phyloP scores from a whole-genome alignment of 768 basidiomycete genomes.

The Boletus subparvulus region DNA sequence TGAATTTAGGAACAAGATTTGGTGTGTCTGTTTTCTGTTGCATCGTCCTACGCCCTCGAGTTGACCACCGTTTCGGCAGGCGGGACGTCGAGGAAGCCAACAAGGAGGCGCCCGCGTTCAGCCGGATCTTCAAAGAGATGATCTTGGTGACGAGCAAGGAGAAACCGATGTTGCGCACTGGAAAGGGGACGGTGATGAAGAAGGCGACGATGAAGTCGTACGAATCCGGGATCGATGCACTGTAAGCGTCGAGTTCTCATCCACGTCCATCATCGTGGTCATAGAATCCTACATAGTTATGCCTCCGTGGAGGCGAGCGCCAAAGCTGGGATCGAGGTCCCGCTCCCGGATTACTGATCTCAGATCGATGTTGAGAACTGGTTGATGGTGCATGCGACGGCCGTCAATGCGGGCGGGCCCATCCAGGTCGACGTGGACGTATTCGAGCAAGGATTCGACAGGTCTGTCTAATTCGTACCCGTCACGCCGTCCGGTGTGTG shows the following conservation, averaged over 20 bases:
- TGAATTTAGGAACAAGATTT: constrained; percentile 38
- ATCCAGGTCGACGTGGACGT: constrained; percentile 18
- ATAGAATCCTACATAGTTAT: too few relatives aligned
- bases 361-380: constrained; percentile 23
- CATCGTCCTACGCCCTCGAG: too few relatives aligned
- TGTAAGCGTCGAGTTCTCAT: constrained; percentile 31
- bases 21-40: constrained; percentile 24
- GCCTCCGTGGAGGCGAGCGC: too few relatives aligned
- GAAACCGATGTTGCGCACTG: constrained; percentile 45
- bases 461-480: constrained; percentile 14
- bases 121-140: constrained; percentile 53
- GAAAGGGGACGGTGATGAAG: constrained; percentile 47
- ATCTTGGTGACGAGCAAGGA: constrained; percentile 42
- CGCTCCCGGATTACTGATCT: constrained; percentile 27
- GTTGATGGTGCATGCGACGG: constrained; percentile 25
- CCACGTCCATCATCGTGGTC: neutral
- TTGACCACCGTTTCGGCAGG: constrained; percentile 20
- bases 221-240: constrained; percentile 43
- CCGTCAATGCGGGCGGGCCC: constrained; percentile 9
- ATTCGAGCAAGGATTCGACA: constrained; percentile 39
- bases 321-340: constrained; percentile 22
- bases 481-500: neutral
- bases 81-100: constrained; percentile 44
- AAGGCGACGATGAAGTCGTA: constrained; percentile 42
- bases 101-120: constrained; percentile 38